These are phyloP conservation scores for Apiospora phragmitis DNA, from an alignment of 2,329 filamentous ascomycete genomes.

Conservation along the genomic window DNA sequence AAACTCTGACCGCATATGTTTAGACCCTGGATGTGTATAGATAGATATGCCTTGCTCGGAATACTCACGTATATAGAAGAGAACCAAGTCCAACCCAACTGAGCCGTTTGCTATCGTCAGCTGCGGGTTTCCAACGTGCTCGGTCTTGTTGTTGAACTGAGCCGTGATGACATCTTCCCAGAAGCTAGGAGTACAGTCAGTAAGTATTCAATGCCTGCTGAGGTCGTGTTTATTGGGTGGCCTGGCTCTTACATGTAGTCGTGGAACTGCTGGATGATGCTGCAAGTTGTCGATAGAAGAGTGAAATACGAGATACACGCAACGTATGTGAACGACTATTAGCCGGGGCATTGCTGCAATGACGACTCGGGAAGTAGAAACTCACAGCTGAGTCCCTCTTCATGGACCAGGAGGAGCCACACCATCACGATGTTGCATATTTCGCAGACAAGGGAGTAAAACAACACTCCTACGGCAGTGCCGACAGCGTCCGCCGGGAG, in stretches of 20 bases:
- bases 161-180: constrained; percentile 18
- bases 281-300: constrained; percentile 18
- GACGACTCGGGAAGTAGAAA: not conserved
- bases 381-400: constrained; percentile 22
- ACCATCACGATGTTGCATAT: constrained; percentile 17
- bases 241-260: constrained; percentile 17
- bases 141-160: constrained; percentile 16
- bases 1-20: constrained; percentile 11
- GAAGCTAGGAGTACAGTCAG: constrained; percentile 10
- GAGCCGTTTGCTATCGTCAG: constrained; percentile 16
- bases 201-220: too few relatives aligned
- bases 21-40: not conserved
- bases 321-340: constrained; percentile 16
- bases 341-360: not conserved
- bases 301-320: constrained; percentile 22
- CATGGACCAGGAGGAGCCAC: constrained; percentile 21
- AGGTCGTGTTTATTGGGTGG: not conserved
- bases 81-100: constrained; percentile 16
- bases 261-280: constrained; percentile 21
- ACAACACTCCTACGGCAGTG: constrained; percentile 17
- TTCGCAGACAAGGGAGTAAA: constrained; percentile 17
- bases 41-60: not conserved
- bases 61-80: constrained; percentile 22
- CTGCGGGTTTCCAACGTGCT: constrained; percentile 15
- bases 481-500: constrained; percentile 17